Evolutionary conservation across 352 stramenopile genomes (phyloP), one percentile per base, ranked within the genome.

Genomic region (Pythium dissimile): DNA sequence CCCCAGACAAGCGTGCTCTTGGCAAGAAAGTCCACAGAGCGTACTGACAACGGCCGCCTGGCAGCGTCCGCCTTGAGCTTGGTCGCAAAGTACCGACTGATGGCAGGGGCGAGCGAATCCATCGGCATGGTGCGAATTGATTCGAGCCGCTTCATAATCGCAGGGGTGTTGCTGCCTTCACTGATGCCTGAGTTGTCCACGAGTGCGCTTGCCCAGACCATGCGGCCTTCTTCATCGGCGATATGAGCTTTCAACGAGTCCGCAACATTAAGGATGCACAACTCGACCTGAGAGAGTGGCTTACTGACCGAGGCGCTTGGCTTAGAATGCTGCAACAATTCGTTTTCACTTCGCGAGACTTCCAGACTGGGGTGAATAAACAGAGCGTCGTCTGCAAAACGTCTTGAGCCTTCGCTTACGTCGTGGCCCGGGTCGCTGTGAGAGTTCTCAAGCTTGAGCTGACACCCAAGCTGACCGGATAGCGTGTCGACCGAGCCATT

Each of bases 61-160:
- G 83, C 81, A 3, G 84, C 84, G 42, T 87, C 79, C 31, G 67
- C 62, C 48, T 86, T 80, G 2, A 93, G 59, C 51, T 86, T 77
- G n/a, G 77, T 75, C 18, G 80, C 84, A 65, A 93, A 93, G 59
- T 82, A 93, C n/a, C 75, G 73, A 47, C 80, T 87, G 24, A 91
- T 69, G 44, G 85, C 73, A 1, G 79, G 80, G 5, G 75, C 84
- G 18, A 91, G 57, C 69, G 65, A 83, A 27, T 89, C 77, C 28
- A 93, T 61, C 6, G 80, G 75, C 31, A 89, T 69, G 20, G 64
- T 64, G 12, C 61, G 66, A 3, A 77, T 44, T 12, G 50, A 63
- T 6, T 88, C 47, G 13, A 88, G 52, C 16, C 71, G 67, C 34
- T 79, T 68, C 32, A 88, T 62, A 0, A 71, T 55, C 5, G 65